These are phyloP conservation scores for Pyropia yezoensis DNA, from an alignment of 23 red algal species.

Conservation along the genomic window DNA sequence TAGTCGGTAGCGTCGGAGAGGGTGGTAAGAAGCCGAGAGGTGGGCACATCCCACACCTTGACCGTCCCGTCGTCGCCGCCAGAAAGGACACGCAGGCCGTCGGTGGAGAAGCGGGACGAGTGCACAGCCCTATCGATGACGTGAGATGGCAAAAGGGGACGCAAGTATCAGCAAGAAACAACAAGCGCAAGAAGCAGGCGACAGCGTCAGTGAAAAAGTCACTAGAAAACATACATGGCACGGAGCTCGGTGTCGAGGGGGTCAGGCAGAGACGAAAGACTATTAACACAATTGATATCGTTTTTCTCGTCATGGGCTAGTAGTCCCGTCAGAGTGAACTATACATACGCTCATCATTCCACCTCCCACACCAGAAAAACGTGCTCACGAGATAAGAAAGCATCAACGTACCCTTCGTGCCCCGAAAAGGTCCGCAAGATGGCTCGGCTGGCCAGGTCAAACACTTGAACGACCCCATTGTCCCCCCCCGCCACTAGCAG, in stretches of 20 bases:
- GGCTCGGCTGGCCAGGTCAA: slow-evolving; percentile 47
- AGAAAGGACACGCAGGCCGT: slow-evolving; percentile 80
- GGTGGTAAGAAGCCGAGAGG: slow-evolving; percentile 27
- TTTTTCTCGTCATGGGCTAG: slow-evolving; percentile 42
- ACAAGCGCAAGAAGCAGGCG: background rate
- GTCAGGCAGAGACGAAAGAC: slow-evolving; percentile 92
- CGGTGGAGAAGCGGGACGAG: slow-evolving; percentile 52
- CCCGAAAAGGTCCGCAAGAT: slow-evolving; percentile 55
- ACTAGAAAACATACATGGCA: background rate
- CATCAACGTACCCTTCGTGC: slow-evolving; percentile 72
- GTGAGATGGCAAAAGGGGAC: background rate
- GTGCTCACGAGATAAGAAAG: background rate
- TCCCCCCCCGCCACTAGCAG: slow-evolving; percentile 78
- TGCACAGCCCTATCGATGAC: slow-evolving; percentile 49
- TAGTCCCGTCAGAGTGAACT: slow-evolving; percentile 75
- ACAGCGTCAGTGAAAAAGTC: background rate
- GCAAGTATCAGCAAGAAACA: background rate
- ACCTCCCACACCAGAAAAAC: background rate
- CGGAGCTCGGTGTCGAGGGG: background rate
- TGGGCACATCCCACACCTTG: slow-evolving; percentile 76
- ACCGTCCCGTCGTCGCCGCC: slow-evolving; percentile 83
- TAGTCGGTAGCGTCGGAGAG: slow-evolving; percentile 56
- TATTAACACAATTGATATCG: slow-evolving; percentile 7
- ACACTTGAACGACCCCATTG: slow-evolving; percentile 48
- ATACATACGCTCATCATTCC: slow-evolving; percentile 50